Evolutionary conservation across 202 grass and related monocot genomes (phyloP).

Genomic region (Elaeis oleifera): DNA sequence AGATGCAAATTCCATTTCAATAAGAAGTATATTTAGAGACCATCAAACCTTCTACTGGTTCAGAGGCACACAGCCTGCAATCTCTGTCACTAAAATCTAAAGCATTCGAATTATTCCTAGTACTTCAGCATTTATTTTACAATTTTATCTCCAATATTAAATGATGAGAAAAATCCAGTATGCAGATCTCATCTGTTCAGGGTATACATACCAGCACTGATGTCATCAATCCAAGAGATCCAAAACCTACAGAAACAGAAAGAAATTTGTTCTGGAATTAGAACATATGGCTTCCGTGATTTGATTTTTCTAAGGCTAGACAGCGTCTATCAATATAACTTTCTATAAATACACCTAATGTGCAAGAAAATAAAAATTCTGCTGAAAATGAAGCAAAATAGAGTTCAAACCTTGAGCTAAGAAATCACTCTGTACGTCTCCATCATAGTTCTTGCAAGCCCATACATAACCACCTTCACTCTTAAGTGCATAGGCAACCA

Average conservation of each 20-base stretch:
- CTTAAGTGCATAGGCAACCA: slow-evolving; percentile 91
- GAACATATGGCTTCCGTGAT: background rate
- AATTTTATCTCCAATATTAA: background rate
- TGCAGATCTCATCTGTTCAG: background rate
- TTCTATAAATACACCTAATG: background rate
- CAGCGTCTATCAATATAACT: too few relatives aligned
- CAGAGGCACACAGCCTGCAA: too few relatives aligned
- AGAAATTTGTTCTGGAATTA: slow-evolving; percentile 1
- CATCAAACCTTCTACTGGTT: too few relatives aligned
- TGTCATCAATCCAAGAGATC: slow-evolving; percentile 65
- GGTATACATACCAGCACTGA: slow-evolving; percentile 47
- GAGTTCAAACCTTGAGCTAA: slow-evolving; percentile 74
- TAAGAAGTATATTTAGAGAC: too few relatives aligned
- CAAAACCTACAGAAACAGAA: slow-evolving; percentile 43
- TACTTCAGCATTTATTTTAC: too few relatives aligned
- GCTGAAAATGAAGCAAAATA: background rate
- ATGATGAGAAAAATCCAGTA: background rate
- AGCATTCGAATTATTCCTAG: too few relatives aligned
- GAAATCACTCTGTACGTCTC: slow-evolving; percentile 90
- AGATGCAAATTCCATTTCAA: slow-evolving; percentile 2
- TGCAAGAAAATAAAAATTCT: background rate
- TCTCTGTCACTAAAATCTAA: too few relatives aligned
- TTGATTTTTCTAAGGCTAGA: too few relatives aligned
- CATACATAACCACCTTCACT: slow-evolving; percentile 93
- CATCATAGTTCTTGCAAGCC: slow-evolving; percentile 98